phyloP scores from a whole-genome alignment of 257 asterid species.

The Nicotiana knightiana region DNA sequence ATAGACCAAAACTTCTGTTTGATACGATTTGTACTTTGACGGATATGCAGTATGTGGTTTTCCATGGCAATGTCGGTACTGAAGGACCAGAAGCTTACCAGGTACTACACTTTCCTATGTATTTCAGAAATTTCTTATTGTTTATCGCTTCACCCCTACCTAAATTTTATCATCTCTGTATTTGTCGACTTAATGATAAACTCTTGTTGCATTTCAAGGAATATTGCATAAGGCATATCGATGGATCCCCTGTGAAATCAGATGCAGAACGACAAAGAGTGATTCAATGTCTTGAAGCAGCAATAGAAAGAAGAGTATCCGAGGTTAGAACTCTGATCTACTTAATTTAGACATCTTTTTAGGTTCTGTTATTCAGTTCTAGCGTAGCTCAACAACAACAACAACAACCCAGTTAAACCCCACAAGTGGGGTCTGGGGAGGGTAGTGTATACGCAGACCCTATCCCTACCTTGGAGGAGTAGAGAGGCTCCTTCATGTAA shows the following conservation, averaged over 20 bases:
- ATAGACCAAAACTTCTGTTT: slow-evolving; percentile 85
- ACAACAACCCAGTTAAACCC: no score
- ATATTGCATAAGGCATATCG: slow-evolving; percentile 80
- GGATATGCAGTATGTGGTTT: slow-evolving; percentile 91
- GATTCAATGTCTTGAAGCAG: slow-evolving; percentile 94
- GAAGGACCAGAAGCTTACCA: slow-evolving; percentile 82
- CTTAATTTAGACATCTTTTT: neutral
- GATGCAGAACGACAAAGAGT: slow-evolving; percentile 96
- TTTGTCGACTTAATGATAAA: neutral
- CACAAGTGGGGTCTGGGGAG: no score
- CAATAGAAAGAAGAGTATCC: slow-evolving; percentile 86
- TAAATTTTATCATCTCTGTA: neutral
- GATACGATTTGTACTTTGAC: slow-evolving; percentile 89
- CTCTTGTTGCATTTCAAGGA: slow-evolving; percentile 48
- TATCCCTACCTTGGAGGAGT: no score
- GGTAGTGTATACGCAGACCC: no score
- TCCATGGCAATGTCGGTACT: slow-evolving; percentile 84
- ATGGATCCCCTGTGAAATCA: slow-evolving; percentile 92
- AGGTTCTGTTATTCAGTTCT: neutral
- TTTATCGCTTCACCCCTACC: neutral
- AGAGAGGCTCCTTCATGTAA: no score
- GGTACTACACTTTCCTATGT: slow-evolving; percentile 29
- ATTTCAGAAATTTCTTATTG: neutral
- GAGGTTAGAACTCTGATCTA: slow-evolving; percentile 41
- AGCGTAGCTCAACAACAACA: neutral